A percentile compares a stretch with the other conserved stretches of the same genome.
Conservation (phyloP, 768 basidiomycete genomes). For the Thelephora aurantiotincta region DNA sequence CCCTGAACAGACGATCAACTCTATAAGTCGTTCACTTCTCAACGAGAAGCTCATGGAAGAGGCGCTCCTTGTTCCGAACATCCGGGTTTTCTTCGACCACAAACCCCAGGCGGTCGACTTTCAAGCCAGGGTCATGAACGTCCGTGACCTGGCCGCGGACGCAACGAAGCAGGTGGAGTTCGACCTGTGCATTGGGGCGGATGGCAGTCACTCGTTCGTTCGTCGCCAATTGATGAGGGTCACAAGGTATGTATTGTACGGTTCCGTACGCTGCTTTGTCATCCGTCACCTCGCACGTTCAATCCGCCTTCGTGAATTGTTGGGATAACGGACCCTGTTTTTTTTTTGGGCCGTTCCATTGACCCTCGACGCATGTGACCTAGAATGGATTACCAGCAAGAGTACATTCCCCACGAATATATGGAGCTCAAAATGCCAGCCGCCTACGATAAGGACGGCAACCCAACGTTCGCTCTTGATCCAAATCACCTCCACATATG, state of each 20-base stretch:
- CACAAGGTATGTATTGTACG: conserved; percentile 48
- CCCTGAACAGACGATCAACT: conserved; percentile 70
- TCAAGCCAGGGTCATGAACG: conserved; percentile 38
- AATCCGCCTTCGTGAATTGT: conserved; percentile 1
- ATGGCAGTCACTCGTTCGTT: conserved; percentile 88
- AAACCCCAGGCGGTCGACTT: conserved; percentile 73
- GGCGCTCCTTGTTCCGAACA: conserved; percentile 43
- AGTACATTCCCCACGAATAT: conserved; percentile 93
- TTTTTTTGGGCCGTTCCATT: conserved; percentile 1
- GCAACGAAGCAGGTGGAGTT: conserved; percentile 37
- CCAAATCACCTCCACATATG: conserved; percentile 97
- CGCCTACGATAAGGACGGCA: conserved; percentile 39
- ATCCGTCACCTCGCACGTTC: conserved; percentile 1
- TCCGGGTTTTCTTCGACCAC: conserved; percentile 66
- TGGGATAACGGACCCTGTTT: neutral
- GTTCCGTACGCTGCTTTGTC: conserved; percentile 15
- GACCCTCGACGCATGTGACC: conserved; percentile 7
- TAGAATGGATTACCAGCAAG: conserved; percentile 92
- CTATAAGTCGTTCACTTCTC: conserved; percentile 77
- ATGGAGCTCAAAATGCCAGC: conserved; percentile 94
- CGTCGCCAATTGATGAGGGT: conserved; percentile 93
- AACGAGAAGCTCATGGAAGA: conserved; percentile 79
- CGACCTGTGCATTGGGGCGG: conserved; percentile 81
- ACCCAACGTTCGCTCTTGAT: conserved; percentile 70
- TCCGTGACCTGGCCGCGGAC: conserved; percentile 31